Evolutionary conservation across 164 flowering plant genomes (phyloP).

Genomic region (Tinospora cordifolia): DNA sequence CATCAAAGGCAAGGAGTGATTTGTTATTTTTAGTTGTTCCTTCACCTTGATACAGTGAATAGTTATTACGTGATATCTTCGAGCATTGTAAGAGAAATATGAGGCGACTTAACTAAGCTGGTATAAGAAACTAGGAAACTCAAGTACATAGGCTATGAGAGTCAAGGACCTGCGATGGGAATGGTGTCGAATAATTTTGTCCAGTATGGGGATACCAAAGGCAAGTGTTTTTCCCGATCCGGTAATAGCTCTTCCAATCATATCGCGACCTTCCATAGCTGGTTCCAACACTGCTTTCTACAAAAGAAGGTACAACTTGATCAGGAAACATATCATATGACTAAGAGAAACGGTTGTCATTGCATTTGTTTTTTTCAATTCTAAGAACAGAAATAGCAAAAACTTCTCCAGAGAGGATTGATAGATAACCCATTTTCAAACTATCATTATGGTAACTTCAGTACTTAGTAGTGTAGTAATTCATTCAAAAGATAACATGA

Average conservation of each 20-base stretch:
- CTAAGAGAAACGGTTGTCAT: not conserved
- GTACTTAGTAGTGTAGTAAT: no score
- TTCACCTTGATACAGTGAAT: no score
- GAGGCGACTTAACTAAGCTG: not conserved
- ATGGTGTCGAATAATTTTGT: conserved; percentile 43
- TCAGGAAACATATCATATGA: not conserved
- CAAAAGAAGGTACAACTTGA: not conserved
- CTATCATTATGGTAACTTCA: no score
- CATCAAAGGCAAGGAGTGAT: no score
- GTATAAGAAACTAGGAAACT: not conserved
- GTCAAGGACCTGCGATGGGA: conserved; percentile 16
- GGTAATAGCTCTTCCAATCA: conserved; percentile 87
- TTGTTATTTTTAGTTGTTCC: no score
- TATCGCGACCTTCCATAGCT: conserved; percentile 88
- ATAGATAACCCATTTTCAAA: no score
- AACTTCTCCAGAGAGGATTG: no score
- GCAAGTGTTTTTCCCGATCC: conserved; percentile 66
- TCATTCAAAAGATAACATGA: no score
- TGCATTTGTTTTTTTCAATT: not conserved
- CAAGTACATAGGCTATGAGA: not conserved
- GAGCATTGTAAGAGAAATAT: no score
- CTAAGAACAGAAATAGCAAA: not conserved
- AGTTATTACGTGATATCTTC: no score
- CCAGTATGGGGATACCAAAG: conserved; percentile 35
- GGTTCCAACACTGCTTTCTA: conserved; percentile 92